Percentiles rank a stretch among this genome's conserved stretches.
phyloP scores from a whole-genome alignment of 306 rosid genomes.

The Corylus heterophylla region DNA sequence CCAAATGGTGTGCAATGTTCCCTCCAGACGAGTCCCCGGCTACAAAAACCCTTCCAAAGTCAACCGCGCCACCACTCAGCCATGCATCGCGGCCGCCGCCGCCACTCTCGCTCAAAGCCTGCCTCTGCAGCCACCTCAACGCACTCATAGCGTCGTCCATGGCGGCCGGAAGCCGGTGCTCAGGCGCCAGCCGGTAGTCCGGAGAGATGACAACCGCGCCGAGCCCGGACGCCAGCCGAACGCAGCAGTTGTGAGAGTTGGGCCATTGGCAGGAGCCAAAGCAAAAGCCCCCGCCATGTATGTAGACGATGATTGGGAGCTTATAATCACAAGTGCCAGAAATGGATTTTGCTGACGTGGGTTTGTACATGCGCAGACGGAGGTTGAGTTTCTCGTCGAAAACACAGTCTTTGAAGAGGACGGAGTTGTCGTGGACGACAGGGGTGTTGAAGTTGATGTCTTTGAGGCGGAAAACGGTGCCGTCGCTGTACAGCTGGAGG shows the following conservation, averaged over 20 bases:
- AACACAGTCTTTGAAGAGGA: slow-evolving; percentile 53
- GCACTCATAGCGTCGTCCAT: slow-evolving; percentile 68
- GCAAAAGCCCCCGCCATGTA: slow-evolving; percentile 94
- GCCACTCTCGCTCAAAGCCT: slow-evolving; percentile 30
- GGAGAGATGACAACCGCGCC: slow-evolving; percentile 56
- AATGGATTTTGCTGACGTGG: slow-evolving; percentile 12
- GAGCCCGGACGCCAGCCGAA: slow-evolving; percentile 55
- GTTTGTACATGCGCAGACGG: slow-evolving; percentile 70
- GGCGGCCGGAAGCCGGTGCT: slow-evolving; percentile 78
- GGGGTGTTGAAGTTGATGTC: slow-evolving; percentile 49
- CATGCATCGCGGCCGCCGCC: slow-evolving; percentile 60
- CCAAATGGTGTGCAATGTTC: slow-evolving; percentile 84
- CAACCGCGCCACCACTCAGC: slow-evolving; percentile 43
- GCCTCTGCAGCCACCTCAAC: slow-evolving; percentile 64
- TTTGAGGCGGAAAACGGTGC: slow-evolving; percentile 59
- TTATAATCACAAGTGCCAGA: background rate
- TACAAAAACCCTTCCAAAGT: slow-evolving; percentile 61
- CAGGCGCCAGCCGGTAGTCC: slow-evolving; percentile 82
- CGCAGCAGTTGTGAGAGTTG: slow-evolving; percentile 71
- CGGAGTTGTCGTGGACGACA: slow-evolving; percentile 42
- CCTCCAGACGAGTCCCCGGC: slow-evolving; percentile 95
- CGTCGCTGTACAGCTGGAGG: slow-evolving; percentile 80
- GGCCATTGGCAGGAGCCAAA: slow-evolving; percentile 87
- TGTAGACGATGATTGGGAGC: slow-evolving; percentile 55
- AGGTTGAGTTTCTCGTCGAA: slow-evolving; percentile 51